A percentile compares a stretch with the other conserved stretches of the same genome.
These are phyloP conservation scores for Vanrija sp. DNA, from an alignment of 1,284 basidiomycete genomes.

Conservation along the genomic window DNA sequence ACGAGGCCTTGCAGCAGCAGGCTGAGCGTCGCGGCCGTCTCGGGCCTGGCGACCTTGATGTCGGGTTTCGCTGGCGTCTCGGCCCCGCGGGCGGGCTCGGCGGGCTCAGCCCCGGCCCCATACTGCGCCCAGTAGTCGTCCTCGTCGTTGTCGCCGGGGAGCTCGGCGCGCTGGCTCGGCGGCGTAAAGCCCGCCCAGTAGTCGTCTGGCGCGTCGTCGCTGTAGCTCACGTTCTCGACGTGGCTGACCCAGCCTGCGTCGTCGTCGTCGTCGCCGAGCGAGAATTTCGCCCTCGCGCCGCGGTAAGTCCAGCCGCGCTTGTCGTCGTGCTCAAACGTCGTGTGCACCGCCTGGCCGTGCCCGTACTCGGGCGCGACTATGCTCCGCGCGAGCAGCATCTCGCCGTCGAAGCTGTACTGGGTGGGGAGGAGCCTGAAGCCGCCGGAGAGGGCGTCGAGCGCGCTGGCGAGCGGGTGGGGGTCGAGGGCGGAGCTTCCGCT, in stretches of 20 bases:
- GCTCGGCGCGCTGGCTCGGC: conserved; percentile 4
- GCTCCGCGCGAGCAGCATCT: conserved; percentile 8
- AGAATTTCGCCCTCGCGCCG: background rate
- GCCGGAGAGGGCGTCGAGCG: conserved; percentile 2
- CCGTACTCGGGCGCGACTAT: conserved; percentile 4
- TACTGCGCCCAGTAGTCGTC: conserved; percentile 43
- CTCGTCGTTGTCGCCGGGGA: conserved; percentile 19
- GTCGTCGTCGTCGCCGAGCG: background rate
- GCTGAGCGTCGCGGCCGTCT: conserved; percentile 6
- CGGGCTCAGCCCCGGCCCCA: conserved; percentile 13
- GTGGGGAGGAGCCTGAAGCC: conserved; percentile 1
- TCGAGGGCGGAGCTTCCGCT: background rate
- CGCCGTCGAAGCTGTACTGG: conserved; percentile 18
- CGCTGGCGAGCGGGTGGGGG: conserved; percentile 9
- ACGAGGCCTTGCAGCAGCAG: conserved; percentile 8
- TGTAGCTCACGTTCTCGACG: background rate
- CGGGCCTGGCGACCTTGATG: conserved; percentile 2
- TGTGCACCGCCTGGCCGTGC: background rate
- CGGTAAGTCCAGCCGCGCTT: background rate
- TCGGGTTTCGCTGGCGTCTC: background rate
- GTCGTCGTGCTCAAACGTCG: too few relatives aligned
- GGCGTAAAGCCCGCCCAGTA: conserved; percentile 35
- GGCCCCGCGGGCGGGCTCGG: background rate
- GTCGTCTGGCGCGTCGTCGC: conserved; percentile 14
- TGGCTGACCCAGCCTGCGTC: background rate